Evolutionary conservation across 495 filamentous ascomycete genomes (phyloP), one percentile per base, ranked within the genome.

Genomic region (Trichoderma parareesei): DNA sequence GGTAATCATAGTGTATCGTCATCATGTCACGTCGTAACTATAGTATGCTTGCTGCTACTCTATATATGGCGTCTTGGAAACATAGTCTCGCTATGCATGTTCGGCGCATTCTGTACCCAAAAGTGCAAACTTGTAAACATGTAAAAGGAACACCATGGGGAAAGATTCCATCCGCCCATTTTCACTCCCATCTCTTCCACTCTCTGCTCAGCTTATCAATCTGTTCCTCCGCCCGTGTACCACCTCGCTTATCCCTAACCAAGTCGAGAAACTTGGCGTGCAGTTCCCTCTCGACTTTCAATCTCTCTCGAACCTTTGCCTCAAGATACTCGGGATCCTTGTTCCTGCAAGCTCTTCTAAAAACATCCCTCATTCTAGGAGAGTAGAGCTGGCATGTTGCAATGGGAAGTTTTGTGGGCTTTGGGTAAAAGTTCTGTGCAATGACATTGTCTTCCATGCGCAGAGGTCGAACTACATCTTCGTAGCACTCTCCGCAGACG

Each of bases 311-410:
- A 46, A 85, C 74, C 65, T 80, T 78, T 55, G 69, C 67, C 65
- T 84, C 80, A 61, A 90, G 71, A 63, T 77, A 80, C 8, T 71
- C 69, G 44, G 84, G 74, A 68, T 92, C 88, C 55, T 84, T 78
- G 18, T 80, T 79, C 64, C 76, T 67, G 60, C 87, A 82, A 3
- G 87, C 86, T 20, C 82, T 78, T 18, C 72, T 69, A 71, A 91
- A 91, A 9, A 87, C 78, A 1, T 78, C 74, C 48, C 89, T 80
- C 87, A 92, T 92, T n/a, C 86, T 82, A 10, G 80, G 74, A n/a
- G 87, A 89, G 67, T 90, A 92, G 7, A 93, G 75, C 73, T 90
- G 88, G 69, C 90, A 94, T 20, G 80, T 81, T 0, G 81, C 84
- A 43, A 84, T 75, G 4, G 80, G 75, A 27, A 73, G 73, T 5